phyloP scores from a whole-genome alignment of 345 rosid genomes.

The Populus alba region DNA sequence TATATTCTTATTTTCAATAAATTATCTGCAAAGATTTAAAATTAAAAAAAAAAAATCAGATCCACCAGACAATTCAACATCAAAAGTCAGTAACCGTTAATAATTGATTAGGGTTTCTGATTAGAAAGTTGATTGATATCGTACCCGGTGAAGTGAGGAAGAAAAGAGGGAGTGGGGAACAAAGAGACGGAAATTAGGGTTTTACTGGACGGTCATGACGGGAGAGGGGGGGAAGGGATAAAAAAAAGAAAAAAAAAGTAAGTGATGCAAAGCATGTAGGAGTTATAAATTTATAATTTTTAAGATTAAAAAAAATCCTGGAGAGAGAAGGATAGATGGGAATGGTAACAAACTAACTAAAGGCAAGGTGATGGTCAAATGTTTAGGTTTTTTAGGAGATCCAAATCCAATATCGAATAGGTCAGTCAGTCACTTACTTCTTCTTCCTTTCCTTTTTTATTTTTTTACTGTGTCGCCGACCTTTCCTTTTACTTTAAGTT shows the following conservation, averaged over 20 bases:
- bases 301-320: not conserved
- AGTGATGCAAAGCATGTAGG: not conserved
- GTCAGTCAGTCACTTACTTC: conserved; percentile 20
- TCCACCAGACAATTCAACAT: conserved; percentile 11
- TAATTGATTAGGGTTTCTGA: conserved; percentile 12
- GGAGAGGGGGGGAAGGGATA: conserved; percentile 21
- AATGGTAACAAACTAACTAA: conserved; percentile 22
- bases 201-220: conserved; percentile 58
- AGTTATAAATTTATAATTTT: not conserved
- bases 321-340: conserved; percentile 10
- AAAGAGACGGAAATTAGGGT: conserved; percentile 52
- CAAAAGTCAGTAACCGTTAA: not conserved
- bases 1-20: conserved; percentile 49
- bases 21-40: not conserved
- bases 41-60: conserved; percentile 7
- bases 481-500: no score
- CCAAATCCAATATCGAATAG: conserved; percentile 39
- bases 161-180: conserved; percentile 20
- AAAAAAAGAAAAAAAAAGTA: not conserved
- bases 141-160: conserved; percentile 5
- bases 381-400: conserved; percentile 54
- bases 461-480: not conserved
- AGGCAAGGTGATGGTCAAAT: conserved; percentile 41
- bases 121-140: not conserved
- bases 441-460: not conserved